phyloP scores from a whole-genome alignment of 306 rosid genomes.

The Betula pendula region DNA sequence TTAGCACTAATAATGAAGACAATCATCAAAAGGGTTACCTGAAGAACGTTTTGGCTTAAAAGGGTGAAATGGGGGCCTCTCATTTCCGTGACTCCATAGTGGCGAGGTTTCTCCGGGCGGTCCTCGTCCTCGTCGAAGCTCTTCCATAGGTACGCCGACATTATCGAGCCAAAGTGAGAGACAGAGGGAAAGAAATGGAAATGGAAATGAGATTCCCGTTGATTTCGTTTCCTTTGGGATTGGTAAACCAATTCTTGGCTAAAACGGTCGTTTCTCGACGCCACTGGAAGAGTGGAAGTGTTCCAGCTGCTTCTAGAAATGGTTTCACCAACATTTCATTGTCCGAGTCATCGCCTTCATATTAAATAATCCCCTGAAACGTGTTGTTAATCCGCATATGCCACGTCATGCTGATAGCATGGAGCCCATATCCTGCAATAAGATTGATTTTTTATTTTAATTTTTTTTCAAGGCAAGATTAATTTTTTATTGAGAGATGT shows the following conservation, averaged over 20 bases:
- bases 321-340: background rate
- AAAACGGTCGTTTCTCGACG: background rate
- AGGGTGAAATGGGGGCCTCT: slow-evolving; percentile 63
- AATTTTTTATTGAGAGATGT: too few relatives aligned
- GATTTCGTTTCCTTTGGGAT: background rate
- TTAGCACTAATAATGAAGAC: background rate
- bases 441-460: too few relatives aligned
- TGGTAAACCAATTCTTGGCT: background rate
- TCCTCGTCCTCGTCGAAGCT: slow-evolving; percentile 78
- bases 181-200: background rate
- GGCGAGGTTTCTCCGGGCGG: slow-evolving; percentile 84
- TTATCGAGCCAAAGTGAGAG: background rate
- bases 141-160: slow-evolving; percentile 79
- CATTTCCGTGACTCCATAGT: slow-evolving; percentile 85
- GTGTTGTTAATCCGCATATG: too few relatives aligned
- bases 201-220: background rate
- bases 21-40: slow-evolving; percentile 36
- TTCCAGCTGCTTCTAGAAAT: background rate
- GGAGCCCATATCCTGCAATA: too few relatives aligned
- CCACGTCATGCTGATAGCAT: too few relatives aligned
- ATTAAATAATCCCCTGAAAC: too few relatives aligned
- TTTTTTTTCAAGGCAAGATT: too few relatives aligned
- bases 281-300: background rate
- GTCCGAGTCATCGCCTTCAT: too few relatives aligned
- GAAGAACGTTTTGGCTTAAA: slow-evolving; percentile 60